Percentiles rank a stretch among this genome's conserved stretches.
Evolutionary conservation across 306 rosid genomes (phyloP).

Genomic region (Citrullus amarus): DNA sequence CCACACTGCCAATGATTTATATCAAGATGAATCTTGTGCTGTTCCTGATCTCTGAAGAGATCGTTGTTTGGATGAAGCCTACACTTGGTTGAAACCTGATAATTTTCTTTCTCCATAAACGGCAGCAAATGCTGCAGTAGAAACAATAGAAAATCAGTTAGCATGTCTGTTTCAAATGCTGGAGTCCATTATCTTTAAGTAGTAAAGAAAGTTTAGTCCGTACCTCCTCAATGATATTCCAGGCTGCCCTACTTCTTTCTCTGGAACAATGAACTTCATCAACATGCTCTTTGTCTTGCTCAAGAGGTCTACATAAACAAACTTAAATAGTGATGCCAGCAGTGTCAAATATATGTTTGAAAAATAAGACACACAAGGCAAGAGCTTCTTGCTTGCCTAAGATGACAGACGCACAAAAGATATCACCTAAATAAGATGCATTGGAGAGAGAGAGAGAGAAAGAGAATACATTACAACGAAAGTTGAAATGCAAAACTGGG

Average conservation of each 20-base stretch:
- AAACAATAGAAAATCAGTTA: slow-evolving; percentile 5
- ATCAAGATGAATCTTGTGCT: slow-evolving; percentile 63
- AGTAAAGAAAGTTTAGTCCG: neutral
- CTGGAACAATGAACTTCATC: slow-evolving; percentile 77
- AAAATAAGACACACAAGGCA: neutral
- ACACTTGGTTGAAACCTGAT: slow-evolving; percentile 51
- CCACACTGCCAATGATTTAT: slow-evolving; percentile 83
- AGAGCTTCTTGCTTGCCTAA: neutral
- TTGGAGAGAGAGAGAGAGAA: neutral
- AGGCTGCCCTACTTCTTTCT: slow-evolving; percentile 74
- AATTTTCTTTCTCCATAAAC: slow-evolving; percentile 60
- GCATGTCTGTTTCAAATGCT: neutral
- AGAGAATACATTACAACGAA: neutral
- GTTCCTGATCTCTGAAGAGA: slow-evolving; percentile 83
- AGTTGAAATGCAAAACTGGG: neutral
- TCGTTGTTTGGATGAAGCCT: slow-evolving; percentile 72
- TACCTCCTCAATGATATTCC: slow-evolving; percentile 68
- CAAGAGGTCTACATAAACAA: slow-evolving; percentile 24
- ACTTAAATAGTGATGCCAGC: neutral
- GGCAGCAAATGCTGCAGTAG: slow-evolving; percentile 71
- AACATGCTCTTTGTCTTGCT: slow-evolving; percentile 35
- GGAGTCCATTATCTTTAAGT: neutral
- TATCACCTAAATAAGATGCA: neutral
- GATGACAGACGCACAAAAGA: neutral
- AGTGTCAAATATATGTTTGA: neutral